These are phyloP conservation scores for Pythium grandisporangium DNA, from an alignment of 352 stramenopile genomes.

Conservation along the genomic window DNA sequence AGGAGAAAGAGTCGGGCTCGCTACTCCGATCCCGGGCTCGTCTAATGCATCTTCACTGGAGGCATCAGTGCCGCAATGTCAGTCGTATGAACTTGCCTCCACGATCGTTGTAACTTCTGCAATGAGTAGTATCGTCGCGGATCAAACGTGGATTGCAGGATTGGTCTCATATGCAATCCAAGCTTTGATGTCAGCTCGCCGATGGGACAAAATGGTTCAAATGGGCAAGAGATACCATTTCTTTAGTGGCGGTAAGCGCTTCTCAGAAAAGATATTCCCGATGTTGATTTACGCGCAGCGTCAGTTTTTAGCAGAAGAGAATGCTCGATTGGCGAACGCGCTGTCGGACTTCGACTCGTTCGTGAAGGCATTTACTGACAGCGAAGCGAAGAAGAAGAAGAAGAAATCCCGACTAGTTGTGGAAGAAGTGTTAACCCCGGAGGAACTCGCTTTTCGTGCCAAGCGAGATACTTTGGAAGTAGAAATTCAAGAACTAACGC, in stretches of 20 bases:
- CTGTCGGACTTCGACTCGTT: conserved; percentile 22
- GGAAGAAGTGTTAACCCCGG: conserved; percentile 44
- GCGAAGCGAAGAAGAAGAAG: conserved; percentile 74
- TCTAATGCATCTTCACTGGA: too few relatives aligned
- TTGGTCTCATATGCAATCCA: conserved; percentile 31
- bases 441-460: conserved; percentile 49
- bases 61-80: too few relatives aligned
- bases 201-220: conserved; percentile 47
- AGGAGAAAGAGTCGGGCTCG: conserved; percentile 7
- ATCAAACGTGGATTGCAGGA: conserved; percentile 38
- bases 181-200: conserved; percentile 17
- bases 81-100: conserved; percentile 20
- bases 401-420: conserved; percentile 75
- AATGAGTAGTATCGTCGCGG: conserved; percentile 20
- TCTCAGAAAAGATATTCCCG: conserved; percentile 49
- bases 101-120: conserved; percentile 25
- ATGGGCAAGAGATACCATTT: conserved; percentile 43
- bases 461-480: conserved; percentile 28
- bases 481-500: conserved; percentile 17
- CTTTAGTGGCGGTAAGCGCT: conserved; percentile 22
- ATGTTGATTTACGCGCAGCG: conserved; percentile 54
- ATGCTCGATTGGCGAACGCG: conserved; percentile 14
- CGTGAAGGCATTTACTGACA: conserved; percentile 39
- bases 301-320: conserved; percentile 37
- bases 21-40: neutral